Base-by-base conservation (phyloP, 2,329 filamentous ascomycete species). In the Xylaria sp. region DNA sequence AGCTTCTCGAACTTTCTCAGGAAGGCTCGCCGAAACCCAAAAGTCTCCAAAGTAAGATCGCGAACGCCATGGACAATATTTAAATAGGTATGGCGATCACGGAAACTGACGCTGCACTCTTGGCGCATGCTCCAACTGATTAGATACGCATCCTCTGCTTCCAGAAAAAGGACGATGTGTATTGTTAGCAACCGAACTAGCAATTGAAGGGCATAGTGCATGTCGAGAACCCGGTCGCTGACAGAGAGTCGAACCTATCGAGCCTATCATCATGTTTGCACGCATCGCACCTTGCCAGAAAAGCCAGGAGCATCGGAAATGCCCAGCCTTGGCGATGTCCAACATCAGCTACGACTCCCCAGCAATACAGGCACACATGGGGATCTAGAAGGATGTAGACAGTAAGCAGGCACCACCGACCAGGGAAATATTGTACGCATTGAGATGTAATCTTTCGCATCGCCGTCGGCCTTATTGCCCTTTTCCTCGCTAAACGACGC, bases 221-320 rank as follows among this genome's bases (percentile, higher is more conserved):
- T 15, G 12, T 43, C n/a, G 36, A 20, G 43, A 48, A 46, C 57
- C 64, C 20, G 46, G 59, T 53, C n/a, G 50, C 32, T 43, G 41
- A 62, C 46, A 50, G 7, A 6, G 7, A 39, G 30, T 61, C n/a
- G 53, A 63, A 41, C 60, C n/a, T n/a, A n/a, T n/a, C n/a, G 32
- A 34, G 12, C 32, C 65, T 67, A 67, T 67, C 56, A 60, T 34
- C 55, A 39, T 50, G 32, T 34, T 32, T n/a, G 15, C 34, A 28
- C 10, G 9, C 41, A 61, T 65, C 57, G 46, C 43, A 63, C 28
- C 59, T 66, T 60, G 43, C 63, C 48, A 28, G 43, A 68, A 65
- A 46, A 46, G 57, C 53, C 50, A 68, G 66, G 62, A 65, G 62
- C 56, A 61, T 50, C 18, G n/a, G 28, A 50, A 28, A 60, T 67